Conservation (phyloP, 139 green algal species). For the Ettlia oleoabundans region DNA sequence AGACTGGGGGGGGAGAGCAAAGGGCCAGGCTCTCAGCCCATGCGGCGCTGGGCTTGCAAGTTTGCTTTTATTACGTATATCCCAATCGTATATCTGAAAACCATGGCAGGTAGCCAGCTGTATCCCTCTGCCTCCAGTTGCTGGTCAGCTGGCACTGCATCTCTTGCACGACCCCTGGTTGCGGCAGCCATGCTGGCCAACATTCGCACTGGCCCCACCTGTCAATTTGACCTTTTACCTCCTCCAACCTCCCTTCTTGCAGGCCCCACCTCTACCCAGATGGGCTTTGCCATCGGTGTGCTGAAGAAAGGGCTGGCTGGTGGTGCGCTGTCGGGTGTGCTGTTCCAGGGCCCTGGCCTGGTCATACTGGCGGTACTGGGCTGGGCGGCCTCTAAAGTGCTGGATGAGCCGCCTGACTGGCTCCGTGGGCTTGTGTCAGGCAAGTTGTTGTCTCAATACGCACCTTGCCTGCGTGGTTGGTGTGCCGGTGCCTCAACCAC, state of each 20-base stretch:
- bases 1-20: too few species aligned
- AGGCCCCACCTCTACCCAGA: conserved; percentile 88
- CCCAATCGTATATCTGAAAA: too few species aligned
- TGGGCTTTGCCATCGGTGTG: conserved; percentile 46
- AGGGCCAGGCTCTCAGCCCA: too few species aligned
- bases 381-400: conserved; percentile 64
- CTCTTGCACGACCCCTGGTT: neutral
- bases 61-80: too few species aligned
- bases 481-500: too few species aligned
- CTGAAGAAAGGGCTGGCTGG: conserved; percentile 82
- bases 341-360: conserved; percentile 90
- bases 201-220: neutral
- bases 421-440: conserved; percentile 55
- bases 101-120: too few species aligned
- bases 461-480: too few species aligned
- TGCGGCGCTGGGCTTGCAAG: too few species aligned
- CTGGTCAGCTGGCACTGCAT: neutral
- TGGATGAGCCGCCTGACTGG: conserved; percentile 58
- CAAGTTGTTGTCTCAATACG: too few species aligned
- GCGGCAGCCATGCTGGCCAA: neutral
- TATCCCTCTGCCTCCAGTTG: neutral
- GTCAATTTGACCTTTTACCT: neutral
- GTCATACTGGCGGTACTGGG: conserved; percentile 84
- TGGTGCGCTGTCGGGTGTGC: conserved; percentile 72
- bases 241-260: neutral